Evolutionary conservation across 23 red algal genomes (phyloP), one percentile per base, ranked within the genome.

Genomic region (Gracilaria gracilis): DNA sequence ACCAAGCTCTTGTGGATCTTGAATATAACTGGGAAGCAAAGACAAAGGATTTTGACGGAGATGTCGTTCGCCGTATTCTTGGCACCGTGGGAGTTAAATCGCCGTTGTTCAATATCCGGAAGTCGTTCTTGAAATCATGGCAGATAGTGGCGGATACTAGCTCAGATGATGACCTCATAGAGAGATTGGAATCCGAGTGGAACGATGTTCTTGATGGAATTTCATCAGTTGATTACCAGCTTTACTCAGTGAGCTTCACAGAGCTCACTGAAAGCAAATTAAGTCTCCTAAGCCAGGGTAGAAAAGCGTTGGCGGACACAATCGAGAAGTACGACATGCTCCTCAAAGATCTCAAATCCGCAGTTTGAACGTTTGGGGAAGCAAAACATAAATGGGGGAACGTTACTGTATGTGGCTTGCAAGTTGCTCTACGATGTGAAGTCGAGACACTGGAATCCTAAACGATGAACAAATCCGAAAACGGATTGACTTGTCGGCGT

Each of bases 161-260:
- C 35, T 42, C 80, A 19, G 90, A 93, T 62, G 31, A 74, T 54
- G 90, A 73, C n/a, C 83, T 88, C 84, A 81, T 95, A 31, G 92
- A 95, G 27, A 54, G 67, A 61, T 33, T 95, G 23, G 84, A 95
- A 48, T 55, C 74, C 9, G 84, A 86, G 73, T 85, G 77, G 66
- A 86, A 95, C 40, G 83, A 61, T 50, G 82, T 95, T 33, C 32
- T 86, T 31, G 67, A 85, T 58, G 92, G 92, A 29, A 79, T 95
- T n/a, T 85, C 81, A 39, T 77, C 83, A 20, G 79, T 95, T 13
- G 93, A 95, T 57, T 95, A 77, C 75, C 93, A 95, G 55, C 57
- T 95, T 7, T 95, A 95, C 69, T 95, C 93, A 25, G 84, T 91
- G 31, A 88, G 76, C 75, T 95, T 84, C 54, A 90, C 93, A 47